These are phyloP conservation scores for Aspergillus egyptiacus DNA, from an alignment of 495 filamentous ascomycete species.

Conservation along the genomic window DNA sequence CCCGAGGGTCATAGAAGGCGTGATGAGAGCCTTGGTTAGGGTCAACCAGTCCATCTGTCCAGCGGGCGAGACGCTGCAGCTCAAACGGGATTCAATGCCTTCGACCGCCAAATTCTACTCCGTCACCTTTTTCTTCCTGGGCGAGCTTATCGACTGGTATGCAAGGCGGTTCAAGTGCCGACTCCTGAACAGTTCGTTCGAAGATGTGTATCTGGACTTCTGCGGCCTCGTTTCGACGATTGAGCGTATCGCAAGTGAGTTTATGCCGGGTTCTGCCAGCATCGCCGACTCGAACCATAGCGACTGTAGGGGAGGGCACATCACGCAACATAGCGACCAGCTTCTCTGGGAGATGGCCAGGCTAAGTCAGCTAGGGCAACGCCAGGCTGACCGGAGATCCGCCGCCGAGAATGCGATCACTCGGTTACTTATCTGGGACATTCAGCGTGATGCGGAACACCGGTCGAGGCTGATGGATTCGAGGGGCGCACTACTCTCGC, in stretches of 20 bases:
- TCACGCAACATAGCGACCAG: constrained; percentile 19
- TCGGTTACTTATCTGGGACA: constrained; percentile 41
- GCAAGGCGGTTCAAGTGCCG: constrained; percentile 36
- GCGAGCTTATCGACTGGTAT: constrained; percentile 46
- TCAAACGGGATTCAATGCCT: constrained; percentile 21
- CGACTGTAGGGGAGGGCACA: constrained; percentile 11
- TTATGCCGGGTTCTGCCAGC: constrained; percentile 24
- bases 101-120: constrained; percentile 39
- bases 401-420: constrained; percentile 37
- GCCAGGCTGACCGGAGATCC: constrained; percentile 31
- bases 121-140: constrained; percentile 42
- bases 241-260: constrained; percentile 23
- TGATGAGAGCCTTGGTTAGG: constrained; percentile 36
- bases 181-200: constrained; percentile 40
- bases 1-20: constrained; percentile 39
- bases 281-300: too few species aligned
- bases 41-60: constrained; percentile 36
- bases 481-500: constrained; percentile 23
- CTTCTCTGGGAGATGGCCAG: constrained; percentile 34
- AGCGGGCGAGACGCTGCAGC: constrained; percentile 13
- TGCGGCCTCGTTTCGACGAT: constrained; percentile 37
- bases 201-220: constrained; percentile 40
- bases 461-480: constrained; percentile 23
- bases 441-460: constrained; percentile 33
- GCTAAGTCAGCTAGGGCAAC: constrained; percentile 35